Conservation (phyloP, 306 rosid genomes). For the Glycine tomentella region DNA sequence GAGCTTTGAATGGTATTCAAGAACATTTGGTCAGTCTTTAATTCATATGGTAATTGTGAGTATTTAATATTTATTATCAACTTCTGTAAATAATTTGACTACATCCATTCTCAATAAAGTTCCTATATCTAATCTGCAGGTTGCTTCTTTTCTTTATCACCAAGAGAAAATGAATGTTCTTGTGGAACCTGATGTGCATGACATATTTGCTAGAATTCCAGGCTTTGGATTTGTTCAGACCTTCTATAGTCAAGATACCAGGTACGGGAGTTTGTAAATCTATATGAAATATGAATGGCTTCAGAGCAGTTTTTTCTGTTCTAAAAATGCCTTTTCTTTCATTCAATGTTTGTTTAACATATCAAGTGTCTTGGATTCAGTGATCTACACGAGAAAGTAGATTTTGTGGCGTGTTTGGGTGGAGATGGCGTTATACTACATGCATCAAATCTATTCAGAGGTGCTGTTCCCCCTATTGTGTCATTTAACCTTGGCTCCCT, state of each 20-base stretch:
- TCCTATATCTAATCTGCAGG: constrained; percentile 59
- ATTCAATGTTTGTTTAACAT: constrained; percentile 44
- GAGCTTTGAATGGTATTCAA: constrained; percentile 27
- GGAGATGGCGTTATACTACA: constrained; percentile 99
- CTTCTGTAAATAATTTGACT: constrained; percentile 14
- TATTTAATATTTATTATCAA: constrained; percentile 33
- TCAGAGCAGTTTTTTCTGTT: constrained; percentile 13
- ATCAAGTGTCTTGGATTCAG: constrained; percentile 57
- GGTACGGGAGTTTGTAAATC: constrained; percentile 58
- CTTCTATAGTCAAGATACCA: constrained; percentile 92
- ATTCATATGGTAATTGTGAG: constrained; percentile 2
- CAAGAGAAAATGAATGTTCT: constrained; percentile 92
- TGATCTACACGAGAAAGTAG: constrained; percentile 94
- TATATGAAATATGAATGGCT: constrained; percentile 5
- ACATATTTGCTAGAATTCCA: constrained; percentile 90
- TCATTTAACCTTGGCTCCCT: constrained; percentile 99
- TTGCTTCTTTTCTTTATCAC: constrained; percentile 74
- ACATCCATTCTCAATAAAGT: constrained; percentile 35
- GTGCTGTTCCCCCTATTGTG: constrained; percentile 94
- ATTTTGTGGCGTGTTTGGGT: constrained; percentile 97
- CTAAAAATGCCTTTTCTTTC: constrained; percentile 33
- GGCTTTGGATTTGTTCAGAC: constrained; percentile 99
- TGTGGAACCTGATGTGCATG: constrained; percentile 97
- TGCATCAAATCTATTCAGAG: constrained; percentile 89
- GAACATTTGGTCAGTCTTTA: neutral